Evolutionary conservation across 2,329 filamentous ascomycete species (phyloP), one percentile per base, ranked within the genome.

Genomic region (Aaosphaeria arxii): DNA sequence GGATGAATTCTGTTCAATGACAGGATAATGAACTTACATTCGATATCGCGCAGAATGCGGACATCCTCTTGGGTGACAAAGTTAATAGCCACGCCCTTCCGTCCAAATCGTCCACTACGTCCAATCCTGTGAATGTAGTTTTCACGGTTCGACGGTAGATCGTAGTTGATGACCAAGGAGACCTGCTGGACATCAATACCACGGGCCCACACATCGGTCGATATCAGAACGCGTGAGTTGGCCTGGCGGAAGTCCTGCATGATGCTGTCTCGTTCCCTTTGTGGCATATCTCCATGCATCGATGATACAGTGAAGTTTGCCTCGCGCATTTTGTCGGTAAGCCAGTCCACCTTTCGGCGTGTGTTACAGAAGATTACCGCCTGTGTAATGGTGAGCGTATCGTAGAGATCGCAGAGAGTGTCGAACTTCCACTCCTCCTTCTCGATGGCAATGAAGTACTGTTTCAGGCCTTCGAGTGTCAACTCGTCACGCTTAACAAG

Each of bases 381-480:
- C 76, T 97, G 94, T 11, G 94, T 97, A 67, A 99, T 97, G 47
- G 94, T 99, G 40, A 99, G 82, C 9, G 94, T 97, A 71, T 99
- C 94, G 80, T 99, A 99, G 49, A 99, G 86, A 76, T 99, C 94
- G 73, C 91, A 97, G 4, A 99, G 85, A 3, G 94, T 99, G 71
- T 99, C 94, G 62, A 99, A 96, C 74, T 99, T 99, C 94, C 94
- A 99, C 71, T 97, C 94, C 73, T 99, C 94, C 78, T 96, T 97
- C 74, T 99, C 94, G 17, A 97, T 94, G 1, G 94, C 94, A 63
- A 99, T 97, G 71, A 96, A 99, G 79, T 96, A 99, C 72, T 99
- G 94, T 78, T 97, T 97, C 44, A 99, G 80, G 49, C 94, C 94
- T 75, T 97, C 94, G 44, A 99, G 84, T 2, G 94, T 99, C 78